These are phyloP conservation scores for Venturia aucupariae DNA, from an alignment of 2,329 filamentous ascomycete species.

Conservation along the genomic window DNA sequence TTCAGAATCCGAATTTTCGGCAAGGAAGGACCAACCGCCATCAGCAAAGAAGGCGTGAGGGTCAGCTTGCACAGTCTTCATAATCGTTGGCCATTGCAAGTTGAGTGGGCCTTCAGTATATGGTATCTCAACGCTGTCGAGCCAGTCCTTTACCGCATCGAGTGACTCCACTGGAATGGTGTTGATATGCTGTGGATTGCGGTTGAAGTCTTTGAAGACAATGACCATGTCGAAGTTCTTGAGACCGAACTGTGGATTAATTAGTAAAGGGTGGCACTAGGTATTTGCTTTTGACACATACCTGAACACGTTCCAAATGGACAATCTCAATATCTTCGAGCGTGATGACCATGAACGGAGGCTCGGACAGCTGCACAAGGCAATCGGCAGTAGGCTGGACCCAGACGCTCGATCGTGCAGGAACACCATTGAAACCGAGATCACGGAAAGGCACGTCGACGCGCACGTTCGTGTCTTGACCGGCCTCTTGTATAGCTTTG, in stretches of 20 bases:
- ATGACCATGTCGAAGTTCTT: constrained; percentile 99
- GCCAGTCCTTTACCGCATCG: constrained; percentile 94
- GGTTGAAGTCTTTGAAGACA: constrained; percentile 93
- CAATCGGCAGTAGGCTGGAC: constrained; percentile 96
- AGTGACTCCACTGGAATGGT: constrained; percentile 94
- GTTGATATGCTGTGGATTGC: constrained; percentile 89
- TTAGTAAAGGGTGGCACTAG: constrained; percentile 2
- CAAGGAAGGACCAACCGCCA: constrained; percentile 90
- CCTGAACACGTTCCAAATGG: constrained; percentile 83
- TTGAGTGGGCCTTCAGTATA: constrained; percentile 93
- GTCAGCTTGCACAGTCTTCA: constrained; percentile 95
- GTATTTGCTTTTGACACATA: constrained; percentile 19
- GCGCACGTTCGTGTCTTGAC: constrained; percentile 82
- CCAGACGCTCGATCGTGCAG: constrained; percentile 88
- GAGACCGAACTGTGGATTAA: constrained; percentile 62
- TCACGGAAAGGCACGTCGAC: constrained; percentile 97
- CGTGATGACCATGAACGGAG: constrained; percentile 91
- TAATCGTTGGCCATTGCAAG: constrained; percentile 97
- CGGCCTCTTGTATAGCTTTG: constrained; percentile 94
- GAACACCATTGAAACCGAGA: constrained; percentile 92
- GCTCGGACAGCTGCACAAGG: constrained; percentile 91
- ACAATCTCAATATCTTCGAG: constrained; percentile 94
- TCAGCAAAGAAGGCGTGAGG: constrained; percentile 92
- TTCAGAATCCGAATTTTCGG: constrained; percentile 78
- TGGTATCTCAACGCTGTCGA: constrained; percentile 90